Conservation (phyloP, 345 rosid genomes). For the Lumnitzera racemosa region DNA sequence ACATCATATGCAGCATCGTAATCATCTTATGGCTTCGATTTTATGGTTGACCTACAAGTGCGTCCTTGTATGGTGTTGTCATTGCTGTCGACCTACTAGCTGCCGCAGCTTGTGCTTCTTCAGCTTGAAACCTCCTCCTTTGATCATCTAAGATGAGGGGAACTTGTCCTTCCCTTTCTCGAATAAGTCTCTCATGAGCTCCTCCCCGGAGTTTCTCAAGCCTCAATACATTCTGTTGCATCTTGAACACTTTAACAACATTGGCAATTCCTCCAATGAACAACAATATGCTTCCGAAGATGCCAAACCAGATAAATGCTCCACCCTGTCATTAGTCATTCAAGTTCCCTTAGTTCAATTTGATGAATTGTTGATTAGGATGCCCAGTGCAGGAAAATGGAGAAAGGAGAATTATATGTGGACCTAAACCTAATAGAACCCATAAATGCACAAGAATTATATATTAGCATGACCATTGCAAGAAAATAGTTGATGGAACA, state of each 20-base stretch:
- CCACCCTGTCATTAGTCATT: slow-evolving; percentile 26
- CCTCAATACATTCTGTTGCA: slow-evolving; percentile 47
- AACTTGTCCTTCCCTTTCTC: slow-evolving; percentile 45
- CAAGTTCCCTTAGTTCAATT: neutral
- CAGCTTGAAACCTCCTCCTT: slow-evolving; percentile 24
- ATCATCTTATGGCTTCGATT: neutral
- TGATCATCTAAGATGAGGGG: slow-evolving; percentile 54
- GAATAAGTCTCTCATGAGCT: slow-evolving; percentile 47
- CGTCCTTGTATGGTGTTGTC: slow-evolving; percentile 49
- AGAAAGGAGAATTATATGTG: too few species aligned
- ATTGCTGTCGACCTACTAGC: slow-evolving; percentile 3
- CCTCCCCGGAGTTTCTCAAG: slow-evolving; percentile 77
- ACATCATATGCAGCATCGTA: neutral
- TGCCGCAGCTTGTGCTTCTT: slow-evolving; percentile 14
- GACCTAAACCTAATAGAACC: too few species aligned
- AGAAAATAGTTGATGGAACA: neutral
- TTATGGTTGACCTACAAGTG: slow-evolving; percentile 32
- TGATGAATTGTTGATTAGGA: neutral
- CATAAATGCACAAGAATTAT: too few species aligned
- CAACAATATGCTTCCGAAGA: slow-evolving; percentile 42
- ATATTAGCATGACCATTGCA: neutral
- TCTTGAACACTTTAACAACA: slow-evolving; percentile 65
- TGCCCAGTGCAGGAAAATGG: neutral
- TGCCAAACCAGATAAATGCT: slow-evolving; percentile 50
- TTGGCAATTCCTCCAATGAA: slow-evolving; percentile 50